Conservation (phyloP, 1,284 basidiomycete genomes). For the Coniferiporia weirii region DNA sequence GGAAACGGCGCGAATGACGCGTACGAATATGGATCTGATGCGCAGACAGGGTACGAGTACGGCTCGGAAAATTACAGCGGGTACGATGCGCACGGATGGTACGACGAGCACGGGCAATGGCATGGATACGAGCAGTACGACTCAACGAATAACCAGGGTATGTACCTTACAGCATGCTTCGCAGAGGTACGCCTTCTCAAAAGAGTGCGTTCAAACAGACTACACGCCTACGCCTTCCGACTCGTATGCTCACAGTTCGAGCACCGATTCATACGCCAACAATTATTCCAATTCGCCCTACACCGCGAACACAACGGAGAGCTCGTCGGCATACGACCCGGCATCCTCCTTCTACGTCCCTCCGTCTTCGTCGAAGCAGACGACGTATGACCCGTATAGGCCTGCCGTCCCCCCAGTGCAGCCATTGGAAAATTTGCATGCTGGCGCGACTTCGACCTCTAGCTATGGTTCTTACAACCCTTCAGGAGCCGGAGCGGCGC, state of each 20-base stretch:
- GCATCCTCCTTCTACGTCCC: slow-evolving; percentile 1
- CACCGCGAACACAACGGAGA: neutral
- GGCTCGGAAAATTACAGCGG: slow-evolving; percentile 20
- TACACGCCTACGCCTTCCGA: neutral
- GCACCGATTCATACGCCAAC: neutral
- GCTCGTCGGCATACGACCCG: slow-evolving; percentile 3
- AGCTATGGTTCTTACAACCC: slow-evolving; percentile 26
- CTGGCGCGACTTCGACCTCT: slow-evolving; percentile 21
- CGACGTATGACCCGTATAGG: slow-evolving; percentile 13
- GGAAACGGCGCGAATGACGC: slow-evolving; percentile 1
- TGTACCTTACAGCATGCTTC: neutral
- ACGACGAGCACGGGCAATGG: slow-evolving; percentile 26
- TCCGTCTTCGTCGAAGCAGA: neutral
- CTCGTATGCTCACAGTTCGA: neutral
- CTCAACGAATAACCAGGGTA: slow-evolving; percentile 11
- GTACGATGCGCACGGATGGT: slow-evolving; percentile 27
- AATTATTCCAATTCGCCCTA: neutral
- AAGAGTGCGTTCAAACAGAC: neutral
- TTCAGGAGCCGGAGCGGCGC: neutral
- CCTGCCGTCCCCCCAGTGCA: slow-evolving; percentile 16
- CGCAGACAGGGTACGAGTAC: slow-evolving; percentile 17
- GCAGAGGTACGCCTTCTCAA: neutral
- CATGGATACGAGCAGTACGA: slow-evolving; percentile 24
- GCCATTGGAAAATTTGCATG: slow-evolving; percentile 19
- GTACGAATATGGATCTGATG: slow-evolving; percentile 16